phyloP scores from a whole-genome alignment of 805 yeast genomes.

The Naumovozyma baii region DNA sequence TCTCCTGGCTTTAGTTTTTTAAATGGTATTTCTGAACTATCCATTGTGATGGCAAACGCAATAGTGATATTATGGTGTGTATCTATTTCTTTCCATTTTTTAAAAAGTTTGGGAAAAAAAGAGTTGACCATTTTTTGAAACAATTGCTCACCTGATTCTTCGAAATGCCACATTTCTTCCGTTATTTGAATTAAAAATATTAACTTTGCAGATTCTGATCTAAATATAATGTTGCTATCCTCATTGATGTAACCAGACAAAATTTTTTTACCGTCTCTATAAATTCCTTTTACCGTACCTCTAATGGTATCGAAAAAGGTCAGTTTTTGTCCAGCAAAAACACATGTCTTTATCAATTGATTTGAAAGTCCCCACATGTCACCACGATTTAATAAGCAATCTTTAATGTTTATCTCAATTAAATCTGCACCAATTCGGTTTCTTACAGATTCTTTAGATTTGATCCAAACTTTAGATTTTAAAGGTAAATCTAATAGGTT shows the following conservation, averaged over 20 bases:
- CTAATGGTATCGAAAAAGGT: slow-evolving; percentile 54
- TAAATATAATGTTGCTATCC: slow-evolving; percentile 68
- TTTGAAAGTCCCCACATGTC: slow-evolving; percentile 86
- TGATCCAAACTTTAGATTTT: slow-evolving; percentile 54
- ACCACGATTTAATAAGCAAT: slow-evolving; percentile 73
- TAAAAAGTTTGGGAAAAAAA: slow-evolving; percentile 81
- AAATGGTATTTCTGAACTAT: slow-evolving; percentile 41
- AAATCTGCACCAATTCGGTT: slow-evolving; percentile 62
- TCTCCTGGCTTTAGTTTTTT: slow-evolving; percentile 60
- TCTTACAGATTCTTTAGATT: slow-evolving; percentile 26
- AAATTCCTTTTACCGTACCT: slow-evolving; percentile 52
- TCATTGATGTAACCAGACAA: slow-evolving; percentile 70
- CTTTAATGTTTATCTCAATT: slow-evolving; percentile 72
- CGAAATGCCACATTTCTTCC: slow-evolving; percentile 96
- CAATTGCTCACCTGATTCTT: slow-evolving; percentile 89
- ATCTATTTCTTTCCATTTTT: slow-evolving; percentile 75
- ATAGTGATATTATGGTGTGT: slow-evolving; percentile 89
- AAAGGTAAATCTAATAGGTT: slow-evolving; percentile 54
- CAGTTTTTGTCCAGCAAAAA: slow-evolving; percentile 56
- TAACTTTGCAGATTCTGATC: slow-evolving; percentile 84
- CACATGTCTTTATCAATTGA: slow-evolving; percentile 49
- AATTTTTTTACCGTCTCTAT: slow-evolving; percentile 53
- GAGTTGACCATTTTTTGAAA: slow-evolving; percentile 88
- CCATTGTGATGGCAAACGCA: slow-evolving; percentile 74
- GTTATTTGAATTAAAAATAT: slow-evolving; percentile 81